phyloP scores from a whole-genome alignment of 1,284 basidiomycete species.

The Puccinia coronata region DNA sequence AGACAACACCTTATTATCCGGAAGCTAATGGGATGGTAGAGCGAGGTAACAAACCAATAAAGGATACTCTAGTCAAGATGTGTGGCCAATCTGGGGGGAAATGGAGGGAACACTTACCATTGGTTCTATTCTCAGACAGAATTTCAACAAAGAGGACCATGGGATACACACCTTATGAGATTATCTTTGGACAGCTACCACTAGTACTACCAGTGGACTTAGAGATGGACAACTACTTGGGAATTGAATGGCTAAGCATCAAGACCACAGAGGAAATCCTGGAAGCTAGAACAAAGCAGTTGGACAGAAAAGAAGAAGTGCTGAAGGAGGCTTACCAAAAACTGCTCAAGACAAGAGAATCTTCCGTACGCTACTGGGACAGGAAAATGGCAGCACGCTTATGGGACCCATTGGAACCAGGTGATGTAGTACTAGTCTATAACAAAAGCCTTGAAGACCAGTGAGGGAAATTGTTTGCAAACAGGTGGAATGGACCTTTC shows the following conservation, averaged over 20 bases:
- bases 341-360: not conserved
- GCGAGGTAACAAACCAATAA: not conserved
- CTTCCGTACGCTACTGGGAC: constrained; percentile 17
- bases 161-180: constrained; percentile 11
- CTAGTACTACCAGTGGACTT: constrained; percentile 3
- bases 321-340: not conserved
- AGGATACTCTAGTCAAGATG: constrained; percentile 3
- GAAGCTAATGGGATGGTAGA: constrained; percentile 4
- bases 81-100: not conserved
- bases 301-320: too few relatives aligned
- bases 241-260: constrained; percentile 6
- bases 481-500: too few relatives aligned
- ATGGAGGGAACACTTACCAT: not conserved
- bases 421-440: not conserved
- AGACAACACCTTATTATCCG: not conserved
- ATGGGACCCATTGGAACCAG: not conserved
- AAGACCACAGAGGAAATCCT: not conserved
- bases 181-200: not conserved
- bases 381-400: not conserved
- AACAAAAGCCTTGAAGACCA: too few relatives aligned
- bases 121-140: constrained; percentile 5
- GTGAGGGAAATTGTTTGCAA: too few relatives aligned
- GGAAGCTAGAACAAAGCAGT: too few relatives aligned
- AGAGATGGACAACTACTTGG: not conserved
- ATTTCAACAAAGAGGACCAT: too few relatives aligned